These are phyloP conservation scores for Coix lacrymajobi DNA, from an alignment of 176 grass and related monocot genomes.

Conservation along the genomic window DNA sequence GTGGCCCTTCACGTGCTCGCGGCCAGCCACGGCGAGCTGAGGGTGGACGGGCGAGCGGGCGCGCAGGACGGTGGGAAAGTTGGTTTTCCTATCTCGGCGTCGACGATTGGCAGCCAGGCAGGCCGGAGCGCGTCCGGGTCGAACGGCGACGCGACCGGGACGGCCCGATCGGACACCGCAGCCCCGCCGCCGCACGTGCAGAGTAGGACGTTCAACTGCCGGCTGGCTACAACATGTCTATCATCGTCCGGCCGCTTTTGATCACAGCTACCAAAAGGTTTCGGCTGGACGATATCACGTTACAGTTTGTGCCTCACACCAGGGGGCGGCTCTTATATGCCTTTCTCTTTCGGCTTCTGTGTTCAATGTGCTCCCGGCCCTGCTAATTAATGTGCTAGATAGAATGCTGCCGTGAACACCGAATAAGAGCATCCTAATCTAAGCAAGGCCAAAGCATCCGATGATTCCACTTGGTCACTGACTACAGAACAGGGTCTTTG, in stretches of 20 bases:
- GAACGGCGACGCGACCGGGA: conserved; percentile 1
- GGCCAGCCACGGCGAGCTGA: neutral
- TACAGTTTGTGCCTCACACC: neutral
- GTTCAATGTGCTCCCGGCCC: neutral
- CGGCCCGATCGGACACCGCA: neutral
- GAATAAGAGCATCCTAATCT: neutral
- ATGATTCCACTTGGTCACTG: neutral
- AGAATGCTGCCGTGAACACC: neutral
- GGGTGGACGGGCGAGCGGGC: neutral
- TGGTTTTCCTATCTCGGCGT: neutral
- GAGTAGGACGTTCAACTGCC: neutral
- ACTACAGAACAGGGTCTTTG: too few relatives aligned
- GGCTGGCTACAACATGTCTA: neutral
- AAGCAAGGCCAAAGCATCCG: neutral
- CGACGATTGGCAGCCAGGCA: neutral
- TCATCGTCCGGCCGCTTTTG: neutral
- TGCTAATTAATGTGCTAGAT: neutral
- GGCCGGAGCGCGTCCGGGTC: neutral
- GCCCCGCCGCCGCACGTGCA: neutral
- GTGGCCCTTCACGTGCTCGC: conserved; percentile 21
- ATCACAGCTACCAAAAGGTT: neutral
- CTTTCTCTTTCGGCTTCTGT: neutral
- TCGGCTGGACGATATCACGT: neutral
- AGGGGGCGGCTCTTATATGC: too few relatives aligned
- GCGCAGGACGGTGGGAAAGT: neutral